Evolutionary conservation across 2,329 filamentous ascomycete species (phyloP), one percentile per base, ranked within the genome.

Genomic region (Tolypocladium endophyticum): DNA sequence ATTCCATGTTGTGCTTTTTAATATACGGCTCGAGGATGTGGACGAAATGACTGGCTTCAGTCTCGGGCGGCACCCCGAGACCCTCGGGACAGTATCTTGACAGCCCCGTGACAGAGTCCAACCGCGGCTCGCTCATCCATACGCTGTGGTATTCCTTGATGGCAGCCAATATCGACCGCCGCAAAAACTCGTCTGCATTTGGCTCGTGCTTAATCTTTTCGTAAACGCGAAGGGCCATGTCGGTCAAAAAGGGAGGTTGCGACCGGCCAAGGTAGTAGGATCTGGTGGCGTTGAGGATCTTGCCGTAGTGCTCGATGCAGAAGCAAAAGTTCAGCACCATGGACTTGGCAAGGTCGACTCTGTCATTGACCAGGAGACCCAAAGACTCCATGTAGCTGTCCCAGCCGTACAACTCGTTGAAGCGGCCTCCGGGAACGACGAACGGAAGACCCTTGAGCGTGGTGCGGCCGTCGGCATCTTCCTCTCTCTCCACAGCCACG

Each of bases 381-480:
- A 97, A 80, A 6, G 93, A 94, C 72, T 93, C 90, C 92, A 99
- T 97, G 78, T 97, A 99, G 72, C 92, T 97, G 75, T 99, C 94
- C 94, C 94, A 99, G 55, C 93, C 93, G 71, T 99, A 99, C 28
- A 99, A 77, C 73, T 99, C 94, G 74, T 99, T 99, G 85, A 99
- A 99, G 36, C 94, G 86, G 30, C 94, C 94, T 61, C 94, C 94
- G 0, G 94, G 94, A 3, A 99, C 94, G n/a, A 97, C 92, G 67
- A 97, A 99, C 0, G 94, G 93, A 61, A 95, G 80, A 3, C 94
- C 94, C 41, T 82, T 81, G 47, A 95, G 77, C 4, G 88, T 88
- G 70, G 89, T 81, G 45, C 87, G 87, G 43, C 69, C 68, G 54
- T 65, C 62, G 5, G 84, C 82, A 67, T 96, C 84, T 16, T 75